These are phyloP conservation scores for Arabidopsis hybrid DNA, from an alignment of 441 rosid genomes.

Conservation along the genomic window DNA sequence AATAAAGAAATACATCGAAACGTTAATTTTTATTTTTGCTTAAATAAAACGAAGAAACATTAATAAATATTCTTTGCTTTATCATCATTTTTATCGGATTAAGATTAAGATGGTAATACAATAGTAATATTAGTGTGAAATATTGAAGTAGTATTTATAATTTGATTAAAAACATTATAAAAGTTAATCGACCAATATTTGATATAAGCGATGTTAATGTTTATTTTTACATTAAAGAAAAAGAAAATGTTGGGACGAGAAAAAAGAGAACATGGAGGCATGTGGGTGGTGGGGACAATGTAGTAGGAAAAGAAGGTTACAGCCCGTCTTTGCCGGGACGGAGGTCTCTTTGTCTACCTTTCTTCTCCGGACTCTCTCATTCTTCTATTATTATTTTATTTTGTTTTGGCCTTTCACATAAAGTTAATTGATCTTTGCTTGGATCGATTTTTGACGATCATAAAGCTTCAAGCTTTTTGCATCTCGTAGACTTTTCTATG, in stretches of 20 bases:
- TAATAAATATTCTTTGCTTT: not conserved
- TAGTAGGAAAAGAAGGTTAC: constrained; percentile 52
- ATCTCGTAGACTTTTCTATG: not conserved
- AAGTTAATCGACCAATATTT: not conserved
- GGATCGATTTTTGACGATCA: constrained; percentile 11
- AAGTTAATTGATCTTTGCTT: constrained; percentile 14
- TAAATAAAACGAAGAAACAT: not conserved
- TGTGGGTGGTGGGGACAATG: constrained; percentile 62
- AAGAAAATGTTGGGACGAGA: constrained; percentile 24
- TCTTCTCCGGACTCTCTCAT: constrained; percentile 41
- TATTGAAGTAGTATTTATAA: no score
- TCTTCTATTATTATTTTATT: constrained; percentile 3
- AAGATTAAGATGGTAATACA: no score
- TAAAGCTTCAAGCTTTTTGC: not conserved
- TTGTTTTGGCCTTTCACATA: constrained; percentile 8
- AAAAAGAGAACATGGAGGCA: constrained; percentile 68
- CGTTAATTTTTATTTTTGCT: no score
- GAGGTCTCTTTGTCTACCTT: constrained; percentile 61
- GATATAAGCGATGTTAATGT: not conserved
- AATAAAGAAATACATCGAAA: not conserved
- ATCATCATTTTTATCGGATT: no score
- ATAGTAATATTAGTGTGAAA: no score
- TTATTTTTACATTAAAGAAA: not conserved
- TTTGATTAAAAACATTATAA: no score
- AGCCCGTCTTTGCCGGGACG: constrained; percentile 75